phyloP scores from a whole-genome alignment of 2,329 filamentous ascomycete species.

The Alternaria sp. region DNA sequence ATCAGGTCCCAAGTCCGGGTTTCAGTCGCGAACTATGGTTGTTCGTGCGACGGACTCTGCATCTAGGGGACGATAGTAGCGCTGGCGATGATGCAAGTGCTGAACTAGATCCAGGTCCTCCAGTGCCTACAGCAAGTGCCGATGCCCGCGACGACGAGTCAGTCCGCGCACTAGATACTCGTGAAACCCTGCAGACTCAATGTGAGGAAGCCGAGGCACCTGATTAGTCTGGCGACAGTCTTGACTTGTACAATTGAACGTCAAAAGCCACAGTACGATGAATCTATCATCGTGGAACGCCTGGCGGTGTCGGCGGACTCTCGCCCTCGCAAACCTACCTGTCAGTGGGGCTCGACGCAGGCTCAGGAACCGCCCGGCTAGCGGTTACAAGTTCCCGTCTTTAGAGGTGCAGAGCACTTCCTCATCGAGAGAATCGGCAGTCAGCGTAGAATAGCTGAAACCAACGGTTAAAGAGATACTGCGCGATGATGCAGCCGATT shows the following conservation, averaged over 20 bases:
- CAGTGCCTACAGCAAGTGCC: slow-evolving; percentile 3
- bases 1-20: neutral
- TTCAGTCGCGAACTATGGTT: slow-evolving; percentile 1
- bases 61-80: neutral
- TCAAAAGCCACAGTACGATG: neutral
- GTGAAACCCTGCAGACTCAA: neutral
- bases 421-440: neutral
- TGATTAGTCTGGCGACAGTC: neutral
- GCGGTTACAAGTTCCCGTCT: slow-evolving; percentile 2
- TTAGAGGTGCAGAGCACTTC: slow-evolving; percentile 1
- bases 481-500: neutral
- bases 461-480: slow-evolving; percentile 1
- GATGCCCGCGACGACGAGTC: slow-evolving; percentile 3
- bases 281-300: neutral
- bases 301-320: neutral
- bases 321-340: neutral
- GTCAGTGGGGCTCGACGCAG: neutral
- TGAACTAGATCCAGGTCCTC: neutral
- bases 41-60: slow-evolving; percentile 4
- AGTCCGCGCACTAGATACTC: neutral
- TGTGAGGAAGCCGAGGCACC: neutral
- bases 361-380: neutral
- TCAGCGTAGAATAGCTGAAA: neutral
- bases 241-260: neutral
- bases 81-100: neutral